Evolutionary conservation across 768 basidiomycete species (phyloP), one percentile per base, ranked within the genome.

Genomic region (Lentinula sp.): DNA sequence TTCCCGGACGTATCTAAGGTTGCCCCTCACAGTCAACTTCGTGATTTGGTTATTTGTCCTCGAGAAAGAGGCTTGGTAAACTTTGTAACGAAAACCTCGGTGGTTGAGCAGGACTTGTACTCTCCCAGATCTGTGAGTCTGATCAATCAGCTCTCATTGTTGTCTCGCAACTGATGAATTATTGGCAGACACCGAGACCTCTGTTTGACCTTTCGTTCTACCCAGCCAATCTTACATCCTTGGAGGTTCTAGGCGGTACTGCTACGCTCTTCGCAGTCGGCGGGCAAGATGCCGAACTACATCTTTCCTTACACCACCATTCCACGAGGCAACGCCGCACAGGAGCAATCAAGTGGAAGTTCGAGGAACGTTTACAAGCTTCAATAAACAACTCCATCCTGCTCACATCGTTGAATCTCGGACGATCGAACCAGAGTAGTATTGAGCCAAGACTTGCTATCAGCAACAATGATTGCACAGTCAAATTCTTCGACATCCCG

Each of bases 331-430:
- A 62, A 35, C 64, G 67, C 35, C 70, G 69, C 48, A 71, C 67
- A n/a, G 67, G 67, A 15, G 61, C 69, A 2, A 62, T 78, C 6
- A 35, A 48, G 3, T 90, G 88, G 87, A 79, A 84, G 54, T 81
- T 77, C 65, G 81, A 83, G 45, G 75, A 74, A 61, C 72, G 70
- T n/a, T 73, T 89, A 16, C 67, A 73, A 0, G 87, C 85, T 5
- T 88, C 88, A 7, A 93, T 93, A 70, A 93, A 93, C 72, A 94
- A 94, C 70, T 89, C 89, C 5, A 84, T 93, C 23, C 76, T 93
- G 60, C 84, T 86, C 56, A 85, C 85, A 16, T 74, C 75, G 2
- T 73, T 89, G 62, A 84, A 78, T 65, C 73, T 88, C 39, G 80
- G 84, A 9, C 76, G 78, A 37, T 83, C 87, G 21, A 74, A 84